Conservation (phyloP, 192 early-diverging fungal species). For the Backusella westeae region DNA sequence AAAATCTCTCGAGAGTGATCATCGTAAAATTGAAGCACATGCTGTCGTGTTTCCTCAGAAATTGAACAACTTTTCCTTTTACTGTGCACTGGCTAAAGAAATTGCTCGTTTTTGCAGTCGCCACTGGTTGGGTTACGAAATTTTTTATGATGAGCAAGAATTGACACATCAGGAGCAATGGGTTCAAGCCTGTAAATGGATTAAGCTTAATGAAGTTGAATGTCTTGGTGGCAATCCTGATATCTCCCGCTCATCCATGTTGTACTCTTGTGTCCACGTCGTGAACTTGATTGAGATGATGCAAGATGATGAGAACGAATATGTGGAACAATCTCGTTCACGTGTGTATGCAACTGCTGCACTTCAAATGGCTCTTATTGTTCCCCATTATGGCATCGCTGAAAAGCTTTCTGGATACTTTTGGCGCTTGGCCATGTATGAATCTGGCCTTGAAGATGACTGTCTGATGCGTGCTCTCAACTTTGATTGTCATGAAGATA, state of each 20-base stretch:
- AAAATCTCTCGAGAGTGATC: not conserved
- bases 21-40: not conserved
- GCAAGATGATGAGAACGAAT: constrained; percentile 18
- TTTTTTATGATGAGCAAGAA: constrained; percentile 22
- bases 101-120: constrained; percentile 17
- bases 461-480: constrained; percentile 17
- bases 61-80: not conserved
- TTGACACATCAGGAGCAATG: constrained; percentile 17
- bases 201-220: constrained; percentile 36
- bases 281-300: constrained; percentile 33
- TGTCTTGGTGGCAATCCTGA: constrained; percentile 31
- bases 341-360: constrained; percentile 39
- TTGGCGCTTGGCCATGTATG: constrained; percentile 34
- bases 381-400: constrained; percentile 16
- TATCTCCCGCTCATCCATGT: constrained; percentile 19
- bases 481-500: constrained; percentile 29
- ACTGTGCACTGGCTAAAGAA: constrained; percentile 3
- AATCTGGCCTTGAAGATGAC: constrained; percentile 23
- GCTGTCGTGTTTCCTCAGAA: not conserved
- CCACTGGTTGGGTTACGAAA: constrained; percentile 22
- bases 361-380: constrained; percentile 25
- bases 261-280: constrained; percentile 29
- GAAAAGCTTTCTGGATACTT: constrained; percentile 22
- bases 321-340: constrained; percentile 15
- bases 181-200: constrained; percentile 30